phyloP scores from a whole-genome alignment of 805 yeast species.

The Candida chauliodis region DNA sequence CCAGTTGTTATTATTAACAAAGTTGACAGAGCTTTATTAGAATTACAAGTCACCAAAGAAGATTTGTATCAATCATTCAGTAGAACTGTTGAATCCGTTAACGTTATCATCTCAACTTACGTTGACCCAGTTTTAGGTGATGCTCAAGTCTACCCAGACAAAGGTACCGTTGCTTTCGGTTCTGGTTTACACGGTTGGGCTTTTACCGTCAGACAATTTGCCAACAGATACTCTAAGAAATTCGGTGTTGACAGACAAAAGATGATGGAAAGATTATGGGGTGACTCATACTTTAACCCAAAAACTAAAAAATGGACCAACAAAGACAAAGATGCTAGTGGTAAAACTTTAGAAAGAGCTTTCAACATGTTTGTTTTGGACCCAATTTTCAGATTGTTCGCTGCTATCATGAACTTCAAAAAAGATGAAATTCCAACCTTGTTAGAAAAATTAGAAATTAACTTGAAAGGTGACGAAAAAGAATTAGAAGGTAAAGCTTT shows the following conservation, averaged over 20 bases:
- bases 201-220: conserved; percentile 98
- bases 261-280: conserved; percentile 99
- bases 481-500: conserved; percentile 98
- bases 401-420: conserved; percentile 98
- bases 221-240: conserved; percentile 96
- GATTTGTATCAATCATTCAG: conserved; percentile 97
- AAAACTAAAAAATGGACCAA: conserved; percentile 99
- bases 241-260: conserved; percentile 97
- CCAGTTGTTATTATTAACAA: conserved; percentile 98
- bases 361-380: conserved; percentile 98
- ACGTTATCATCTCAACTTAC: conserved; percentile 96
- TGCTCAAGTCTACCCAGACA: conserved; percentile 97
- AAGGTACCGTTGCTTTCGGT: conserved; percentile 99
- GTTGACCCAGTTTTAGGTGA: conserved; percentile 89
- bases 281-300: conserved; percentile 99
- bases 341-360: conserved; percentile 96
- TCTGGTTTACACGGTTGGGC: conserved; percentile 99
- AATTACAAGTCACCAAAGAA: conserved; percentile 98
- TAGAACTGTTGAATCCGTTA: conserved; percentile 99
- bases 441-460: conserved; percentile 89
- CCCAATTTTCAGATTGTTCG: conserved; percentile 97
- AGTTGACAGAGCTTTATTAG: conserved; percentile 99
- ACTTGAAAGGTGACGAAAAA: conserved; percentile 93
- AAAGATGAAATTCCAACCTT: conserved; percentile 92
- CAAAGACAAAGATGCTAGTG: conserved; percentile 93